Evolutionary conservation across 139 green algal genomes (phyloP).

Genomic region (Coelastrella sp.): DNA sequence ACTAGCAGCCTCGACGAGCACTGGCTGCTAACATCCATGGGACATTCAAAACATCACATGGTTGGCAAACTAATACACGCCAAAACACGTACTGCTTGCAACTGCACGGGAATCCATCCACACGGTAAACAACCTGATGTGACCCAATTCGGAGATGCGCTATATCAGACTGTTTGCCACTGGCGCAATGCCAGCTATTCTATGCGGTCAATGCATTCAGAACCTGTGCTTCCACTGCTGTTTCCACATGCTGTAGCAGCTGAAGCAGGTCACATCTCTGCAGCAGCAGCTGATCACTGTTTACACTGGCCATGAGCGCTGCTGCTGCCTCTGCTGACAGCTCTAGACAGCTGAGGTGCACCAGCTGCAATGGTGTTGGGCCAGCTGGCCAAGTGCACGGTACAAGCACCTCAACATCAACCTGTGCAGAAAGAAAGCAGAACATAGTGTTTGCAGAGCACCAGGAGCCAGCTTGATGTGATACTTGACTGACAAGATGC

Average conservation of each 20-base stretch:
- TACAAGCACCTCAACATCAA: slow-evolving; percentile 42
- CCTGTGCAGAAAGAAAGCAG: neutral
- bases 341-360: neutral
- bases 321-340: neutral
- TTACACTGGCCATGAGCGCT: neutral
- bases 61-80: too few relatives aligned
- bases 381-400: slow-evolving; percentile 4
- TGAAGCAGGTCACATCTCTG: neutral
- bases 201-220: slow-evolving; percentile 3
- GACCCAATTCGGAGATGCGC: too few relatives aligned
- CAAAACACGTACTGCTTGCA: too few relatives aligned
- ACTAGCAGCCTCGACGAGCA: too few relatives aligned
- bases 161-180: too few relatives aligned
- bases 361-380: neutral
- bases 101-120: too few relatives aligned
- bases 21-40: too few relatives aligned
- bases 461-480: too few relatives aligned
- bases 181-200: neutral
- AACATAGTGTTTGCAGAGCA: neutral
- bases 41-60: too few relatives aligned
- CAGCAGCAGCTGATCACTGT: neutral
- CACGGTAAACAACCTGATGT: too few relatives aligned
- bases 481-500: too few relatives aligned
- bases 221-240: neutral
- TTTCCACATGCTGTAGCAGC: slow-evolving; percentile 9